Base-by-base conservation (phyloP, 805 yeast species). In the Yarrowia divulgata region DNA sequence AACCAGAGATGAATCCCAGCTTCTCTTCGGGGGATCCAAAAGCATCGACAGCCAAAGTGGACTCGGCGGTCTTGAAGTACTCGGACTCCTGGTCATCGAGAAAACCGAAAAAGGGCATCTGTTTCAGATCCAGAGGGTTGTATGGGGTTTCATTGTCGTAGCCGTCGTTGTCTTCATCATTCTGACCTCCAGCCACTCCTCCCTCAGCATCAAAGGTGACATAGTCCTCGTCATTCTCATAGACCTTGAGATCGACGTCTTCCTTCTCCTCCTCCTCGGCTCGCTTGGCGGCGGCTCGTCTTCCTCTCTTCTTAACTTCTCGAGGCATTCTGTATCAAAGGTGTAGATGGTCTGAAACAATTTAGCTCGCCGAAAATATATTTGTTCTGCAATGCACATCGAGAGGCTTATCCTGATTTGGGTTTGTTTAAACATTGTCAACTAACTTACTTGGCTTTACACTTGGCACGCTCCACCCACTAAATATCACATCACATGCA, bases 11-110 rank as follows among this genome's bases (percentile, higher is more conserved):
- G 75, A 94, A 93, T 1, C 89, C 88, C 8, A 77, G 78, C 73
- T 88, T 85, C 72, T 93, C 98, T 68, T 91, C 97, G 4, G 85
- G 82, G 18, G 82, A 79, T 19, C 85, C 90, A 75, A 94, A 91
- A 0, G 95, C 89, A 78, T 93, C 87, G 49, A 92, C 84, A 57
- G 93, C 88, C 52, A 94, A 81, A 0, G 95, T 90, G 4, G 93
- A 85, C 78, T 94, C 98, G 0, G 98, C 97, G 74, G 89, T 92
- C 75, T 91, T 92, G 82, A 94, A 95, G 78, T 95, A 94, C 71
- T 93, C 97, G 50, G 91, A 79, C 78, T 94, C 98, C 37, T 86
- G 84, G 4, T 93, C 79, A 77, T 92, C 97, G 12, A 94, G 88
- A 45, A 94, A 82, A 29, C 99, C 99, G 77, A 88, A 95, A 76